phyloP scores from a whole-genome alignment of 129 eudicot species.

The Escallonia rubra region DNA sequence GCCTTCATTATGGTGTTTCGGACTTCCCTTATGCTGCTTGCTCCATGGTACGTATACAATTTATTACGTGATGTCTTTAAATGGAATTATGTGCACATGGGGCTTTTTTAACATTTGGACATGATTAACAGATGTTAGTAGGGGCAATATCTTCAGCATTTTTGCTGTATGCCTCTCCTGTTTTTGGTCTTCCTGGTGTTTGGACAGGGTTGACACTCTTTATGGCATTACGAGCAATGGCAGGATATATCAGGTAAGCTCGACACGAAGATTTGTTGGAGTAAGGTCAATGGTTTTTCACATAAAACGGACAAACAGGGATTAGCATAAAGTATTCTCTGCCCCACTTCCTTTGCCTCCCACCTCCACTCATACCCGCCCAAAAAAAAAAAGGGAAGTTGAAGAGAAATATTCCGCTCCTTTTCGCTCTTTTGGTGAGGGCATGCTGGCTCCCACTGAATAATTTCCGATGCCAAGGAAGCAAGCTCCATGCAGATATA shows the following conservation, averaged over 20 bases:
- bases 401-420: too few relatives aligned
- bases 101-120: not conserved
- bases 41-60: conserved; percentile 60
- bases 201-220: conserved; percentile 89
- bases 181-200: conserved; percentile 83
- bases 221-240: conserved; percentile 80
- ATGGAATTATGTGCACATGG: not conserved
- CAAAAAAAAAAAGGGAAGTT: too few relatives aligned
- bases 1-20: conserved; percentile 90
- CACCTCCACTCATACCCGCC: too few relatives aligned
- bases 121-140: conserved; percentile 58
- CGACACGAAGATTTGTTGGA: not conserved
- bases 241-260: conserved; percentile 73
- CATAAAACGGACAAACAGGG: too few relatives aligned
- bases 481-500: too few relatives aligned
- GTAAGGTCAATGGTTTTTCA: too few relatives aligned
- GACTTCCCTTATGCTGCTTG: conserved; percentile 87
- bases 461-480: too few relatives aligned
- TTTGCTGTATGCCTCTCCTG: conserved; percentile 59
- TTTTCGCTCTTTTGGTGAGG: too few relatives aligned
- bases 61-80: not conserved
- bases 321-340: too few relatives aligned
- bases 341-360: too few relatives aligned
- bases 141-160: conserved; percentile 72
- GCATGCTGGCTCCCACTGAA: too few relatives aligned